Evolutionary conservation across 352 stramenopile species (phyloP).

Genomic region (Globisporangium viniferum): DNA sequence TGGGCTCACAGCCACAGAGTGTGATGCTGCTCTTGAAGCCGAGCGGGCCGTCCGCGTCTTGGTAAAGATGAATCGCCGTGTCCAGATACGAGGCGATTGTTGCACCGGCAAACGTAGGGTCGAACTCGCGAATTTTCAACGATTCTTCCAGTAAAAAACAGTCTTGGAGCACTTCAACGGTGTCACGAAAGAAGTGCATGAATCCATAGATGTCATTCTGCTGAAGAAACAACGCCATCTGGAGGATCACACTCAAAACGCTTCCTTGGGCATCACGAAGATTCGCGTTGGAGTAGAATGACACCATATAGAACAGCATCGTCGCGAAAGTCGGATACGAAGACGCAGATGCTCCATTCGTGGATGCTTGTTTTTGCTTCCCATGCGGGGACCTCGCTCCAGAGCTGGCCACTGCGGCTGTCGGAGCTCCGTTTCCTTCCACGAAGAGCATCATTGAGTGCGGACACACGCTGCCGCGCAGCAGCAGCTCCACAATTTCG

Average conservation of each 20-base stretch:
- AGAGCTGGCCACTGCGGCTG: background rate
- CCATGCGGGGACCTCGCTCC: background rate
- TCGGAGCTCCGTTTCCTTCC: conserved; percentile 16
- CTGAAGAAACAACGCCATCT: conserved; percentile 56
- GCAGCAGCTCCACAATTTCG: conserved; percentile 44
- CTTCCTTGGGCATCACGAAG: conserved; percentile 37
- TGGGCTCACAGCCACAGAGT: conserved; percentile 50
- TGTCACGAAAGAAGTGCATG: conserved; percentile 64
- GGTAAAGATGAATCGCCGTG: conserved; percentile 63
- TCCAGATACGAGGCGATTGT: conserved; percentile 49
- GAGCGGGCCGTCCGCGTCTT: conserved; percentile 50
- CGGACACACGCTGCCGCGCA: conserved; percentile 45
- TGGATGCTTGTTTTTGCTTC: background rate
- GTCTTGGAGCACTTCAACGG: conserved; percentile 50
- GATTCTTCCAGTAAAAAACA: conserved; percentile 53
- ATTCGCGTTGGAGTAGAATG: conserved; percentile 51
- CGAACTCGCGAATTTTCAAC: conserved; percentile 29
- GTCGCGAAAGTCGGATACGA: conserved; percentile 51
- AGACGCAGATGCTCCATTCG: conserved; percentile 14
- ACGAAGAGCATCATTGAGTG: conserved; percentile 63
- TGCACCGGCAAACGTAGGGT: conserved; percentile 19
- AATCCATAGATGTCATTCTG: conserved; percentile 53
- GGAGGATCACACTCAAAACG: conserved; percentile 43
- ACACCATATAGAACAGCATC: conserved; percentile 76
- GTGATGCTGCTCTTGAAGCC: conserved; percentile 26